These are phyloP conservation scores for Wickerhamomyces hampshirensis DNA, from an alignment of 805 yeast species.

Conservation along the genomic window DNA sequence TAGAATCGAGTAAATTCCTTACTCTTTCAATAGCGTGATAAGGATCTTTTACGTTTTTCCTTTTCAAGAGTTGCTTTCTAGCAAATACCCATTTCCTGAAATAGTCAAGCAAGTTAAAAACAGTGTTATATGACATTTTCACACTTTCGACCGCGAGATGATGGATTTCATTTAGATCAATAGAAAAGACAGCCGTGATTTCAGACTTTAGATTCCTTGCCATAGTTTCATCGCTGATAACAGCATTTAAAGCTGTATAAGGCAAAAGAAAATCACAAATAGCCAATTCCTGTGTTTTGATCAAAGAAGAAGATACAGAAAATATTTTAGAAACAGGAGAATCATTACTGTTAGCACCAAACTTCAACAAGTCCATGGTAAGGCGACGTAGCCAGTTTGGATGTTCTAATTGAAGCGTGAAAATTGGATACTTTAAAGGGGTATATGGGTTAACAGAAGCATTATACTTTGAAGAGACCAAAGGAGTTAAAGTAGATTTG, in stretches of 20 bases:
- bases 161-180: constrained; percentile 38
- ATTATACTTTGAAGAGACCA: constrained; percentile 64
- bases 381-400: constrained; percentile 70
- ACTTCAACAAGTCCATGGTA: constrained; percentile 59
- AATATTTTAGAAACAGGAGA: constrained; percentile 40
- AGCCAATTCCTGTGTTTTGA: constrained; percentile 65
- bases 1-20: constrained; percentile 41
- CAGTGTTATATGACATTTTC: constrained; percentile 62
- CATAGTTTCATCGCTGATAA: constrained; percentile 41
- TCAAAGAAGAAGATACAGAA: constrained; percentile 56
- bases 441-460: constrained; percentile 44
- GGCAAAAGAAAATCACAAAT: constrained; percentile 73
- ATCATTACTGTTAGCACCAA: constrained; percentile 18
- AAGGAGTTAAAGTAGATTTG: constrained; percentile 69
- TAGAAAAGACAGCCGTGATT: constrained; percentile 51
- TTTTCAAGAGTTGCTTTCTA: constrained; percentile 20
- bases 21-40: constrained; percentile 34
- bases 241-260: constrained; percentile 62
- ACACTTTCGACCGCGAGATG: constrained; percentile 57
- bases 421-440: constrained; percentile 59
- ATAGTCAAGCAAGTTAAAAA: constrained; percentile 79
- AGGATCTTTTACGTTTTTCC: constrained; percentile 16
- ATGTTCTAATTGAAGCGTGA: constrained; percentile 47
- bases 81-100: constrained; percentile 63
- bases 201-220: constrained; percentile 50